Evolutionary conservation across 352 stramenopile species (phyloP).

Genomic region (Lagenidium giganteum): DNA sequence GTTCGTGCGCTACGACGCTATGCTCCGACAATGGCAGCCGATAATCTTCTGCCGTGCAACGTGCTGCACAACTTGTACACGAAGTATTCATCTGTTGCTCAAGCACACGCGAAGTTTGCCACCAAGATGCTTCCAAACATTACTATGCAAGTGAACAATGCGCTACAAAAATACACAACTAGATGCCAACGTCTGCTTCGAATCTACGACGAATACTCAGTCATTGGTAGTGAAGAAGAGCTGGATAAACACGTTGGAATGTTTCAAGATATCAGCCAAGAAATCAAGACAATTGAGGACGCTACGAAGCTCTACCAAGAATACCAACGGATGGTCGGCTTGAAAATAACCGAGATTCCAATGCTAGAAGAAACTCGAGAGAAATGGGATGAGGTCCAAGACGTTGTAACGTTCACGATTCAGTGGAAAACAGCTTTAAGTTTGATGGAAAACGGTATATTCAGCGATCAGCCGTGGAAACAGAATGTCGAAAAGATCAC

Average conservation of each 20-base stretch:
- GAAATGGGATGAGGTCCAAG: conserved; percentile 52
- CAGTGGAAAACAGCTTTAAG: conserved; percentile 38
- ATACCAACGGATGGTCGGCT: conserved; percentile 63
- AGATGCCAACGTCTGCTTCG: conserved; percentile 45
- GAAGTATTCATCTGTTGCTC: conserved; percentile 41
- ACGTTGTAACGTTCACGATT: conserved; percentile 39
- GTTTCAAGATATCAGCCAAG: conserved; percentile 45
- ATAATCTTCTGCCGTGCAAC: conserved; percentile 33
- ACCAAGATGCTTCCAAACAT: conserved; percentile 63
- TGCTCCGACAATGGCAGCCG: conserved; percentile 24
- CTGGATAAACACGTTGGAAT: conserved; percentile 41
- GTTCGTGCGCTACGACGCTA: conserved; percentile 40
- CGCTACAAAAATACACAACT: conserved; percentile 42
- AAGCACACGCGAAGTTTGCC: conserved; percentile 57
- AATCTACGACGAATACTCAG: conserved; percentile 43
- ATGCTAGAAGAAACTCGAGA: conserved; percentile 31
- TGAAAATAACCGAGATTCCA: conserved; percentile 55
- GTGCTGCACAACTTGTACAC: conserved; percentile 34
- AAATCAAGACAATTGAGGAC: conserved; percentile 45
- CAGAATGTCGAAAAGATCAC: conserved; percentile 29
- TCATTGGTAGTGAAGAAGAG: conserved; percentile 46
- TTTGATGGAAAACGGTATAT: conserved; percentile 64
- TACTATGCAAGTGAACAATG: conserved; percentile 57
- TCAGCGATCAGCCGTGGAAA: conserved; percentile 56
- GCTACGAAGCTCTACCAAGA: conserved; percentile 55